Conservation (phyloP, 2,329 filamentous ascomycete species). For the Alternaria sp. region DNA sequence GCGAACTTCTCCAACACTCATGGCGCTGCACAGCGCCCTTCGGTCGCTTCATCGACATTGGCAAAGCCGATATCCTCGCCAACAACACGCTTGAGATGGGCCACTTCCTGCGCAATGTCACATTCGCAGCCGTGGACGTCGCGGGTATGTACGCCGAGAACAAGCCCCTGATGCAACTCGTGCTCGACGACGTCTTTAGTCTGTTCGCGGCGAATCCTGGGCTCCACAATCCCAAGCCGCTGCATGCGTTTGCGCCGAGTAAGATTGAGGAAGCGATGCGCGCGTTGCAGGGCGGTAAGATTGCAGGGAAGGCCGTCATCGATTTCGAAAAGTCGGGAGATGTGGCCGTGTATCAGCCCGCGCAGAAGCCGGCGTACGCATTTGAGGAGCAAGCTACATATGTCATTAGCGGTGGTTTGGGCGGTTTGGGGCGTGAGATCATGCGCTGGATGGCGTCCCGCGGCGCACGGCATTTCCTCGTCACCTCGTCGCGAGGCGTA, state of each 20-base stretch:
- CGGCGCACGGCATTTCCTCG: constrained; percentile 32
- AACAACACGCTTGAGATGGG: constrained; percentile 21
- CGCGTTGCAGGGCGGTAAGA: constrained; percentile 39
- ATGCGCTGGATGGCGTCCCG: constrained; percentile 32
- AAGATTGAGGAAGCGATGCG: constrained; percentile 18
- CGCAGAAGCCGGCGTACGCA: constrained; percentile 1
- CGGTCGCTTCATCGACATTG: constrained; percentile 41
- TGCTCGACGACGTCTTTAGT: constrained; percentile 7
- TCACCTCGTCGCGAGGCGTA: constrained; percentile 30
- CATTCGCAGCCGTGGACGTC: constrained; percentile 11
- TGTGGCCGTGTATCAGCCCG: constrained; percentile 6
- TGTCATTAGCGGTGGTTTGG: constrained; percentile 35
- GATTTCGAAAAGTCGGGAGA: constrained; percentile 24
- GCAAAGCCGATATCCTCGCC: constrained; percentile 21
- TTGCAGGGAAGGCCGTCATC: constrained; percentile 52
- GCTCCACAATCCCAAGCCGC: neutral
- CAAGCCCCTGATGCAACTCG: constrained; percentile 9
- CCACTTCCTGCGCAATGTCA: constrained; percentile 15
- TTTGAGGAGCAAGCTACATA: constrained; percentile 24
- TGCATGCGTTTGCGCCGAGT: constrained; percentile 9
- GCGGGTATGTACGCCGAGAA: constrained; percentile 1
- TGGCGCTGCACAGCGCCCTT: constrained; percentile 38
- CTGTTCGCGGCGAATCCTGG: constrained; percentile 1
- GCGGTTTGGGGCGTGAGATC: constrained; percentile 38
- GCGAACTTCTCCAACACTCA: constrained; percentile 29